phyloP scores from a whole-genome alignment of 805 yeast genomes.

The Wickerhamomyces kurtzmanii region DNA sequence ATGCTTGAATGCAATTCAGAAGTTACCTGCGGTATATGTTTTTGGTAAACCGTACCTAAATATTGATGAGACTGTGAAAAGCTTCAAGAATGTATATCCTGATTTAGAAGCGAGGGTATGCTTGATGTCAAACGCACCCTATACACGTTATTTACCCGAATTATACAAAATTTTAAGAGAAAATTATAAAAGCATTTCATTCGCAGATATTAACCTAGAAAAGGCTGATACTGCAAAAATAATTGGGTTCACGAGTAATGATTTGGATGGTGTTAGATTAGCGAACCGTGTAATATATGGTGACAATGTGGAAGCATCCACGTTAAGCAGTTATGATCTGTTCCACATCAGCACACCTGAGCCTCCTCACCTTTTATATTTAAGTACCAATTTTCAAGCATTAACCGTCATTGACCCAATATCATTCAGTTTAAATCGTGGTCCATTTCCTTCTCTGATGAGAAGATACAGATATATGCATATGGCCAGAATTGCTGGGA shows the following conservation, averaged over 20 bases:
- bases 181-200: slow-evolving; percentile 23
- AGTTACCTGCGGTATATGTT: slow-evolving; percentile 67
- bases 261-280: slow-evolving; percentile 7
- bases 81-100: slow-evolving; percentile 32
- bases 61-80: slow-evolving; percentile 21
- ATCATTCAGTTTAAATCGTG: slow-evolving; percentile 24
- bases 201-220: slow-evolving; percentile 28
- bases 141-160: slow-evolving; percentile 32
- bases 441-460: slow-evolving; percentile 74
- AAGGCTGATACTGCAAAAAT: slow-evolving; percentile 25
- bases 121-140: slow-evolving; percentile 70
- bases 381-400: slow-evolving; percentile 59
- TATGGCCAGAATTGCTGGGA: slow-evolving; percentile 82
- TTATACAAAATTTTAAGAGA: slow-evolving; percentile 25
- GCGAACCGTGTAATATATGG: slow-evolving; percentile 22
- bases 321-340: slow-evolving; percentile 39
- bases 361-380: slow-evolving; percentile 65
- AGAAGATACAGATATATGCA: slow-evolving; percentile 82
- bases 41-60: slow-evolving; percentile 63
- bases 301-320: slow-evolving; percentile 16
- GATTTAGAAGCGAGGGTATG: slow-evolving; percentile 35
- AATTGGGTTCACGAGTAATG: slow-evolving; percentile 24
- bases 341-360: slow-evolving; percentile 71
- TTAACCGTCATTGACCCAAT: slow-evolving; percentile 41
- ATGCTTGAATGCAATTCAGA: slow-evolving; percentile 71